Conservation (phyloP, 2,329 filamentous ascomycete genomes). For the Pseudopithomyces chartarum region DNA sequence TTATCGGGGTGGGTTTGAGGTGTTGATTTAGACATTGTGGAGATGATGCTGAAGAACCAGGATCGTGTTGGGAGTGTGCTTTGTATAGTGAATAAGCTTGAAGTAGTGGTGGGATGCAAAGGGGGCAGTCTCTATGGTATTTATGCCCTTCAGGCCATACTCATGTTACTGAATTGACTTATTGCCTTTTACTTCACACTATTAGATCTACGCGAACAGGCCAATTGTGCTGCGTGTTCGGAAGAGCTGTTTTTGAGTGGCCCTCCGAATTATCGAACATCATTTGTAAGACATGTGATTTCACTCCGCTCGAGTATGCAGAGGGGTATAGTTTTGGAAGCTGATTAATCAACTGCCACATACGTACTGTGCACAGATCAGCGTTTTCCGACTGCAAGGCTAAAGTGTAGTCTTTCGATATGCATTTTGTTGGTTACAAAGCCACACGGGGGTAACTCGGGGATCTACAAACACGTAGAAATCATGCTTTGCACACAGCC, state of each 20-base stretch:
- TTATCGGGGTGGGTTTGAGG: conserved; percentile 5
- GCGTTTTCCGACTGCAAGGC: neutral
- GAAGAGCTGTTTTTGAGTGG: too few species aligned
- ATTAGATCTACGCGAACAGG: too few species aligned
- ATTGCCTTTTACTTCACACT: too few species aligned
- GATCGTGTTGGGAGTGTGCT: too few species aligned
- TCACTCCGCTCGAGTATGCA: too few species aligned
- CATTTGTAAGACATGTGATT: too few species aligned
- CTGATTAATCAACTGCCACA: neutral
- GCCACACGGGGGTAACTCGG: neutral
- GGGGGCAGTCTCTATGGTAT: neutral
- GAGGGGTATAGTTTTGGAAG: neutral
- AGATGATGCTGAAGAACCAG: neutral
- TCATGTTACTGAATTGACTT: too few species aligned
- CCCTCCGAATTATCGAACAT: too few species aligned
- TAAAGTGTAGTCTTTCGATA: neutral
- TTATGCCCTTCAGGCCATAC: too few species aligned
- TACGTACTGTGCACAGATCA: neutral
- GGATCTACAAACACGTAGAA: neutral
- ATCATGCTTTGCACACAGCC: too few species aligned
- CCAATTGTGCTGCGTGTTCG: too few species aligned
- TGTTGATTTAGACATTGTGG: neutral
- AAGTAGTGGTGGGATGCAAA: neutral
- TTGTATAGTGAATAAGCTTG: neutral
- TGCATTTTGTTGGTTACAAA: neutral